phyloP scores from a whole-genome alignment of 495 filamentous ascomycete species.

The Oleoguttula mirabilis region DNA sequence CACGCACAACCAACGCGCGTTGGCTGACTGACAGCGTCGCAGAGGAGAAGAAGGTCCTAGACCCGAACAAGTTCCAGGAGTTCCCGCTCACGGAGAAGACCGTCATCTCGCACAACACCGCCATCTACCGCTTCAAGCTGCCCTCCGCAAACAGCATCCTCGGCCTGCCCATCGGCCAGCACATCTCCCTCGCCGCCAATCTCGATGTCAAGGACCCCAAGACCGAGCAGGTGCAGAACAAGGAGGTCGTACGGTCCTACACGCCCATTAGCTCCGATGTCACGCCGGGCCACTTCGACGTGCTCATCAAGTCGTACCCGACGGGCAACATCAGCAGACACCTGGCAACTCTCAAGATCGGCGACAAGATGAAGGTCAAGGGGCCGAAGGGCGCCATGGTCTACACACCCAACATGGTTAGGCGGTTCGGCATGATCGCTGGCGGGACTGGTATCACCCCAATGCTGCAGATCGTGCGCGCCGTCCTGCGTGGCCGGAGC shows the following conservation, averaged over 20 bases:
- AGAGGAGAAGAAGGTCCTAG: slow-evolving; percentile 72
- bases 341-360: slow-evolving; percentile 67
- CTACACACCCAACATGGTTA: slow-evolving; percentile 87
- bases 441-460: slow-evolving; percentile 97
- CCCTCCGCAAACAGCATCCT: slow-evolving; percentile 68
- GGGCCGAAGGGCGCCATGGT: slow-evolving; percentile 96
- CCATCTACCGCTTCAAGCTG: slow-evolving; percentile 91
- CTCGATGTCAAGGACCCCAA: slow-evolving; percentile 20
- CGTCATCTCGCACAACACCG: slow-evolving; percentile 89
- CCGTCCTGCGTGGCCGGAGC: slow-evolving; percentile 70
- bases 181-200: slow-evolving; percentile 80
- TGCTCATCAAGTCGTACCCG: slow-evolving; percentile 94
- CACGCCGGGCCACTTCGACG: slow-evolving; percentile 86
- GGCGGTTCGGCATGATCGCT: slow-evolving; percentile 93
- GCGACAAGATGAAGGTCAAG: slow-evolving; percentile 74
- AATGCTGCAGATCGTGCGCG: slow-evolving; percentile 90
- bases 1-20: background rate
- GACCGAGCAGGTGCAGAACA: slow-evolving; percentile 57
- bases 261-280: slow-evolving; percentile 91
- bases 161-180: slow-evolving; percentile 93
- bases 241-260: slow-evolving; percentile 91
- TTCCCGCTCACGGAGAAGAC: slow-evolving; percentile 86
- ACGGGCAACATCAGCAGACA: slow-evolving; percentile 92
- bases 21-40: background rate
- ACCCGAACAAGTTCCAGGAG: slow-evolving; percentile 74